Percentiles rank a stretch among this genome's conserved stretches.
Conservation (phyloP, 352 stramenopile species). For the Pythium guiyangense region DNA sequence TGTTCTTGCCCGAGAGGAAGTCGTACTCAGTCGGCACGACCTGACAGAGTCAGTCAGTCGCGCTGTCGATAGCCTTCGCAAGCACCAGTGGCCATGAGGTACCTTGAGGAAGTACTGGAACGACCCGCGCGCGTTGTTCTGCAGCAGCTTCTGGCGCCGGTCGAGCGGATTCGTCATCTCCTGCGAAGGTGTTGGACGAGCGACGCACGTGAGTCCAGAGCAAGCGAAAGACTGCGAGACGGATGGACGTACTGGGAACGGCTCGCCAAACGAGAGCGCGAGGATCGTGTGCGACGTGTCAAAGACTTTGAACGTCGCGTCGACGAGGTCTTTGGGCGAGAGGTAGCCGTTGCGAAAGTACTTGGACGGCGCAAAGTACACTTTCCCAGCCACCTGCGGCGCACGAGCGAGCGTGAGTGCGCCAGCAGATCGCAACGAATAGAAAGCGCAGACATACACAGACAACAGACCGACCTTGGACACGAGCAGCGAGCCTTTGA, state of each 20-base stretch:
- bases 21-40: slow-evolving; percentile 96
- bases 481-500: slow-evolving; percentile 66
- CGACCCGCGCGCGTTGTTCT: slow-evolving; percentile 45
- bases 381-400: slow-evolving; percentile 56
- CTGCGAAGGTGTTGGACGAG: slow-evolving; percentile 17
- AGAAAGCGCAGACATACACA: neutral
- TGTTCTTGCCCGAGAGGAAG: slow-evolving; percentile 79
- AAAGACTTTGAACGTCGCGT: slow-evolving; percentile 70
- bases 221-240: neutral
- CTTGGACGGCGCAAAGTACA: slow-evolving; percentile 84
- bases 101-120: slow-evolving; percentile 88
- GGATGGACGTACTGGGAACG: slow-evolving; percentile 63
- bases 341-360: slow-evolving; percentile 81
- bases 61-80: too few relatives aligned
- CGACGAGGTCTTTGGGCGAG: slow-evolving; percentile 49
- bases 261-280: slow-evolving; percentile 67
- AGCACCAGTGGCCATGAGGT: too few relatives aligned
- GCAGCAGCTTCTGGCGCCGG: slow-evolving; percentile 51
- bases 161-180: slow-evolving; percentile 86
- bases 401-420: neutral
- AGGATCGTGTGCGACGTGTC: slow-evolving; percentile 69
- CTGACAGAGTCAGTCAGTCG: too few relatives aligned
- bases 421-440: neutral
- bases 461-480: slow-evolving; percentile 51
- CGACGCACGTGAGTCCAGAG: neutral